These are phyloP conservation scores for Nakazawaea pomicola DNA, from an alignment of 805 yeast genomes.

Conservation along the genomic window DNA sequence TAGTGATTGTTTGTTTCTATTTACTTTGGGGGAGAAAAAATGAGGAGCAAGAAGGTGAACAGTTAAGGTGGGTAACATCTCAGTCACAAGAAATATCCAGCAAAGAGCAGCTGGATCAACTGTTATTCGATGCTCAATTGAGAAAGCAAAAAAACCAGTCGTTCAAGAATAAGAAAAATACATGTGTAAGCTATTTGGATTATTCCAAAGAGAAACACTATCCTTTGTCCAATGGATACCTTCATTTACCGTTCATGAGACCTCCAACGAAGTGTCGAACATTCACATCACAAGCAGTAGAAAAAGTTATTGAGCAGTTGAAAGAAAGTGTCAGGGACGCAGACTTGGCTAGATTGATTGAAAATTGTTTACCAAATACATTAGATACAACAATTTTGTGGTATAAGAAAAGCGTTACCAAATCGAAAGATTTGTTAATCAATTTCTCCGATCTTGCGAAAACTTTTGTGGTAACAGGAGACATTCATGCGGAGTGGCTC, in stretches of 20 bases:
- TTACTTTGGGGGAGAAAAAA: too few relatives aligned
- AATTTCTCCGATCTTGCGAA: constrained; percentile 32
- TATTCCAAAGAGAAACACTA: constrained; percentile 51
- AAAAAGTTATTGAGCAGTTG: constrained; percentile 50
- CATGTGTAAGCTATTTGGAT: constrained; percentile 59
- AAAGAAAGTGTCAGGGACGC: constrained; percentile 44
- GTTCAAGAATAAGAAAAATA: background rate
- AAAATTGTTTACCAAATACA: constrained; percentile 83
- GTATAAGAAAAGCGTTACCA: constrained; percentile 35
- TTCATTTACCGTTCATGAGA: constrained; percentile 65
- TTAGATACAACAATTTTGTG: constrained; percentile 82
- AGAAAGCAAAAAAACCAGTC: constrained; percentile 1
- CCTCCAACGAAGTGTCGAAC: constrained; percentile 73
- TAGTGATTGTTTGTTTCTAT: too few relatives aligned
- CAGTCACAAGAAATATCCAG: too few relatives aligned
- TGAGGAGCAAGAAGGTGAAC: too few relatives aligned
- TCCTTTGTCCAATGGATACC: constrained; percentile 55
- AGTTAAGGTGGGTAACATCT: too few relatives aligned
- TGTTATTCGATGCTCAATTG: background rate
- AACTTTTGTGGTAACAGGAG: constrained; percentile 85
- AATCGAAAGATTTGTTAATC: constrained; percentile 13
- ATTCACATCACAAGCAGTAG: constrained; percentile 59
- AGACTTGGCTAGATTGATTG: constrained; percentile 71
- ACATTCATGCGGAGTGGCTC: constrained; percentile 91
- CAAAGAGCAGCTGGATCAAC: too few relatives aligned